Evolutionary conservation across 2,329 filamentous ascomycete species (phyloP).

Genomic region (Dothistroma pini): DNA sequence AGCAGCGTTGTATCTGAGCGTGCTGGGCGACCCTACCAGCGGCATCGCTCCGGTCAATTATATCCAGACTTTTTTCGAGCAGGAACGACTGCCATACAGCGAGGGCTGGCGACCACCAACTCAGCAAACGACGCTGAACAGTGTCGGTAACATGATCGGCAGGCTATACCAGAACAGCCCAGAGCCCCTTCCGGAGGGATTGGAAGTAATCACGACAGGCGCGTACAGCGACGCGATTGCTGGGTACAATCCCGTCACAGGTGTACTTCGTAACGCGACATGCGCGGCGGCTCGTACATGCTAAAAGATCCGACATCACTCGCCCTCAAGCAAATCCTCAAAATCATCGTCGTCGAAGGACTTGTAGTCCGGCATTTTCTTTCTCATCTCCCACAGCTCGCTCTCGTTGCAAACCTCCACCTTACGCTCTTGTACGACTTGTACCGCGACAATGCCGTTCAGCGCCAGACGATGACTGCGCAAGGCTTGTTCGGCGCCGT

Average conservation of each 20-base stretch:
- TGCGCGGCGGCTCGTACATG: conserved; percentile 1
- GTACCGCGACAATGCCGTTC: neutral
- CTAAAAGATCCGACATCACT: neutral
- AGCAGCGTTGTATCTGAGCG: conserved; percentile 36
- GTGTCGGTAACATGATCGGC: conserved; percentile 1
- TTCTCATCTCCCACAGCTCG: neutral
- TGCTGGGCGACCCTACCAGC: conserved; percentile 29
- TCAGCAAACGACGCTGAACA: neutral
- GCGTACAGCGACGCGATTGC: neutral
- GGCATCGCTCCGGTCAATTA: conserved; percentile 14
- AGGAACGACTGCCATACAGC: conserved; percentile 36
- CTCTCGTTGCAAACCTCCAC: neutral
- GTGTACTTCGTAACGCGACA: neutral
- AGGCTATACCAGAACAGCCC: neutral
- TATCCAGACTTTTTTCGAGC: conserved; percentile 24
- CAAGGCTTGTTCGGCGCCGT: neutral
- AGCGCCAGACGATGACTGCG: neutral
- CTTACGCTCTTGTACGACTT: neutral
- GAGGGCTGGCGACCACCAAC: conserved; percentile 32
- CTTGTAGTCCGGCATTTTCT: neutral
- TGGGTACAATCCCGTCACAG: neutral
- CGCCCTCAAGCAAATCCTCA: neutral
- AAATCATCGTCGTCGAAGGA: neutral
- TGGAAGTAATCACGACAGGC: neutral
- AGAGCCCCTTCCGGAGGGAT: conserved; percentile 3